Evolutionary conservation across 495 filamentous ascomycete species (phyloP), one percentile per base, ranked within the genome.

Genomic region (Annulohypoxylon maeteangense): DNA sequence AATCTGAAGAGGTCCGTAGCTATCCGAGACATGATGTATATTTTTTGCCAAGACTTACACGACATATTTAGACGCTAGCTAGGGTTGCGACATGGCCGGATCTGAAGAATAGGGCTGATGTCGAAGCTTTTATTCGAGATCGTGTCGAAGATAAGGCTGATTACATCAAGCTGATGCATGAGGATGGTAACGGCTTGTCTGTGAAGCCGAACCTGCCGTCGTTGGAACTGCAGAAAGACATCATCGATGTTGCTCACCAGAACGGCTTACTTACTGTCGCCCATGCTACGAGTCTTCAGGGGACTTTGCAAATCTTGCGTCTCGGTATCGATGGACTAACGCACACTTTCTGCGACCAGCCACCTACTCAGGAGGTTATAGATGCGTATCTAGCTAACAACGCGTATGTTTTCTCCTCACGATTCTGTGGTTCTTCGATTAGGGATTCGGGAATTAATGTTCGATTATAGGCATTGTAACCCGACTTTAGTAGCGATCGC

Each of bases 121-220:
- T 63, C 3, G 59, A 60, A 0, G 32, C 44, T 6, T 68, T 61
- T 36, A 65, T 69, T 10, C 48, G 54, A 62, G 54, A 57, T n/a
- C 62, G 62, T n/a, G 10, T 69, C 25, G 32, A 32, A 0, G 65
- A 66, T 25, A 73, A 73, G n/a, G 70, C 42, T 6, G 65, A 69
- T 45, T 73, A 65, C 29, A 57, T 70, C 18, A 74, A 70, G n/a
- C 5, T 70, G 38, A 62, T 74, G 40, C 62, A 74, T 23, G 71
- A 74, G 20, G 62, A 65, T 58, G 71, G 71, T 5, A 62, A 23
- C 3, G 45, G 55, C 8, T n/a, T 74, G n/a, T 40, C 50, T 8
- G 29, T 65, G 40, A 66, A 67, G 40, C 62, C 62, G 3, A 31
- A n/a, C 7, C 2, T 70, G 16, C 62, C 50, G 3, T 18, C 61